Conservation (phyloP, 371 early-diverging fungal genomes). For the Mortierella sp. region DNA sequence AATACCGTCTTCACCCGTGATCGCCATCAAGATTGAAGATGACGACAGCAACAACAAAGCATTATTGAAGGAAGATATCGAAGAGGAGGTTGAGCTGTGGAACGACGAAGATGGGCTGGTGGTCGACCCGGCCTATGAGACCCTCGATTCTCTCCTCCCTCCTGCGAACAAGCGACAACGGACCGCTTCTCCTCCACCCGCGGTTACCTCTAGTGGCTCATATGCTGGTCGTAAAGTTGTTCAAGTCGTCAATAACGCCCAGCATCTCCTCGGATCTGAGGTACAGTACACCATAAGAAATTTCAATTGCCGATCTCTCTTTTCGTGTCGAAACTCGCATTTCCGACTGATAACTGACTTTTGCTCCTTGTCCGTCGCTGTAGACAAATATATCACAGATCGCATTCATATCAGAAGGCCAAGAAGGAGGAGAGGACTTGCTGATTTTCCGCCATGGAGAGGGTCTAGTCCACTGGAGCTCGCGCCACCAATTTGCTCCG, state of each 20-base stretch:
- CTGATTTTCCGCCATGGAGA: slow-evolving; percentile 17
- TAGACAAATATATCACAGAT: slow-evolving; percentile 1
- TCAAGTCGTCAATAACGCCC: background rate
- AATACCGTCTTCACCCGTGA: background rate
- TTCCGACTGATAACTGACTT: background rate
- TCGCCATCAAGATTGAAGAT: slow-evolving; percentile 31
- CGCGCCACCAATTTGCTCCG: slow-evolving; percentile 7
- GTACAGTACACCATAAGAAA: background rate
- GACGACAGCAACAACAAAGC: slow-evolving; percentile 9
- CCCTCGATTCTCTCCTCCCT: slow-evolving; percentile 16
- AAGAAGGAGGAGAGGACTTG: no score
- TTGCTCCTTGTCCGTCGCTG: background rate
- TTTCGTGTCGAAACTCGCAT: background rate
- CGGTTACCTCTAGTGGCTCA: background rate
- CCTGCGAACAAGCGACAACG: slow-evolving; percentile 26
- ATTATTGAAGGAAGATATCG: slow-evolving; percentile 7
- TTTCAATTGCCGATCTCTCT: background rate
- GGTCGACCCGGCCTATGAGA: background rate
- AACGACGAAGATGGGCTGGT: slow-evolving; percentile 45
- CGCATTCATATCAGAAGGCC: background rate
- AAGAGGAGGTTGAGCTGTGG: slow-evolving; percentile 45
- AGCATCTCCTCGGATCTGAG: slow-evolving; percentile 23
- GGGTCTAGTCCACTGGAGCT: slow-evolving; percentile 17
- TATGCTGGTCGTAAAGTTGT: background rate
- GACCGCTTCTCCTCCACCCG: slow-evolving; percentile 15